These are phyloP conservation scores for Eruca vesicaria DNA, from an alignment of 441 rosid genomes.

Conservation along the genomic window DNA sequence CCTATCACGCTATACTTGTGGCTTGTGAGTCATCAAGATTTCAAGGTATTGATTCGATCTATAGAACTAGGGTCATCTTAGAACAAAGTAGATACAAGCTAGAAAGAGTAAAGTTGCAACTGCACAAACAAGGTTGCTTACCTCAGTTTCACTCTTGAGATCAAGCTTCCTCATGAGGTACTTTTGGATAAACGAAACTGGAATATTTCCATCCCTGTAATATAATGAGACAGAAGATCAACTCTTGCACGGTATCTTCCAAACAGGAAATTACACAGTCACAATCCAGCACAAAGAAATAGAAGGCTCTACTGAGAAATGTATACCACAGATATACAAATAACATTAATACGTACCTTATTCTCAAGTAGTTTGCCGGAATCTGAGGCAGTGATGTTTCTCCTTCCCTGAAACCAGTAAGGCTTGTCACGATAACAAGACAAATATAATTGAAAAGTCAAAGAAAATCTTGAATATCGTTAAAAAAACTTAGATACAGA, in stretches of 20 bases:
- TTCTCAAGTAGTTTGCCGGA: slow-evolving; percentile 53
- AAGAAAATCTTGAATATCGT: background rate
- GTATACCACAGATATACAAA: background rate
- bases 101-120: background rate
- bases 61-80: background rate
- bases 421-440: slow-evolving; percentile 21
- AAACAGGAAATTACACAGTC: background rate
- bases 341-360: slow-evolving; percentile 45
- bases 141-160: slow-evolving; percentile 83
- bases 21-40: background rate
- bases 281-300: background rate
- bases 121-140: slow-evolving; percentile 30
- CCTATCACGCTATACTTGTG: background rate
- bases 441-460: background rate
- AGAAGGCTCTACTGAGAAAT: background rate
- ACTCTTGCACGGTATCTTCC: slow-evolving; percentile 6
- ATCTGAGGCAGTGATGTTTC: slow-evolving; percentile 60
- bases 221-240: slow-evolving; percentile 6
- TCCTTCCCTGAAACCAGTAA: slow-evolving; percentile 57
- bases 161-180: slow-evolving; percentile 85
- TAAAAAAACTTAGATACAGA: slow-evolving; percentile 1
- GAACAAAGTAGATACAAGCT: background rate
- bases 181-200: slow-evolving; percentile 84
- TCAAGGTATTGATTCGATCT: background rate
- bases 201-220: slow-evolving; percentile 79